A percentile compares a stretch with the other conserved stretches of the same genome.
Conservation (phyloP, 208 protist genomes). For the Trichomonas vaginalis region DNA sequence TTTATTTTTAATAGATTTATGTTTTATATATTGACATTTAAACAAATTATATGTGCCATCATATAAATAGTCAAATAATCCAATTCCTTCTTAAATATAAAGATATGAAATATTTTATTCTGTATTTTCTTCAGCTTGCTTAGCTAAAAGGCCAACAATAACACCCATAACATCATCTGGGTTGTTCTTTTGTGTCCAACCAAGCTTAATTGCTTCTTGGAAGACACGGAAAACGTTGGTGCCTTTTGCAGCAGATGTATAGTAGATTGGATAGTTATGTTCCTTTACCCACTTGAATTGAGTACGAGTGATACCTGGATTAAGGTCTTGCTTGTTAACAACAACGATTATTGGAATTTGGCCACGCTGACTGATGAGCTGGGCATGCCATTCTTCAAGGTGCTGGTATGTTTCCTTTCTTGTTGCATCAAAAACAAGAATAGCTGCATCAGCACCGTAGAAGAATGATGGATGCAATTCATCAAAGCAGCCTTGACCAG, state of each 20-base stretch:
- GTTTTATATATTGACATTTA: too few relatives aligned
- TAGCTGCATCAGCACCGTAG: constrained; percentile 23
- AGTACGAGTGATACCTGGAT: not conserved
- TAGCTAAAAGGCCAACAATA: not conserved
- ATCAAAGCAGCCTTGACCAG: constrained; percentile 28
- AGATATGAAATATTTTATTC: too few relatives aligned
- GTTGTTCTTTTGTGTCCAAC: not conserved
- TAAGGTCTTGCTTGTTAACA: constrained; percentile 27
- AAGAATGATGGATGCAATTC: constrained; percentile 30
- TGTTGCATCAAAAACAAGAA: constrained; percentile 30
- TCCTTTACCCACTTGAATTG: not conserved
- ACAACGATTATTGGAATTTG: constrained; percentile 29
- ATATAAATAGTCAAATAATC: too few relatives aligned
- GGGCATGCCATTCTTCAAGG: constrained; percentile 26
- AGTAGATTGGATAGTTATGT: not conserved
- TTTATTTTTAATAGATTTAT: too few relatives aligned
- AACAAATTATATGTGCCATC: too few relatives aligned
- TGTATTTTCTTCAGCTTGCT: not conserved
- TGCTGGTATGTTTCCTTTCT: constrained; percentile 32
- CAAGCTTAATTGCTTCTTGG: not conserved
- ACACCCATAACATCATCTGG: not conserved
- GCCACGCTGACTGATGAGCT: constrained; percentile 15
- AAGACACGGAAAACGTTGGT: not conserved
- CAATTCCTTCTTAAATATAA: too few relatives aligned
- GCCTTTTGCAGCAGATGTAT: not conserved